phyloP scores from a whole-genome alignment of 768 basidiomycete genomes.

The Rhizopogon sp. region DNA sequence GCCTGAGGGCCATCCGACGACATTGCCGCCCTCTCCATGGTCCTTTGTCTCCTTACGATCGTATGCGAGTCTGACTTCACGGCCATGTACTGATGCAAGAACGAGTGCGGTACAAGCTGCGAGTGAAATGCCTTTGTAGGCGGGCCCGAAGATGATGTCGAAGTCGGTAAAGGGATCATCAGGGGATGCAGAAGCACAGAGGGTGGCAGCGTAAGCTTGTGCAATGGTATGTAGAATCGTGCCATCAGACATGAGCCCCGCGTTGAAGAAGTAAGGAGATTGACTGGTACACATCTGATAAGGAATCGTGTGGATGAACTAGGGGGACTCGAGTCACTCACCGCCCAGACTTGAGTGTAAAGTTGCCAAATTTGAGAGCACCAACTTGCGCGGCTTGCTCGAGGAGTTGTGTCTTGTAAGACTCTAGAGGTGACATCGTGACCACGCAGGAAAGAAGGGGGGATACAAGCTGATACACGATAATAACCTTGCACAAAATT shows the following conservation, averaged over 20 bases:
- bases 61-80: slow-evolving; percentile 79
- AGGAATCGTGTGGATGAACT: background rate
- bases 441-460: background rate
- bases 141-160: slow-evolving; percentile 92
- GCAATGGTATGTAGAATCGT: slow-evolving; percentile 74
- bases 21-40: slow-evolving; percentile 90
- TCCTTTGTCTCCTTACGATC: slow-evolving; percentile 95
- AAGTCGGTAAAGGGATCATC: slow-evolving; percentile 37
- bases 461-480: background rate
- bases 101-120: slow-evolving; percentile 80
- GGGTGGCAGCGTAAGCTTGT: slow-evolving; percentile 78
- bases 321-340: slow-evolving; percentile 31
- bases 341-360: slow-evolving; percentile 95
- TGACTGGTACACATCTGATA: slow-evolving; percentile 34
- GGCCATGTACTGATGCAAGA: slow-evolving; percentile 59
- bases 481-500: background rate
- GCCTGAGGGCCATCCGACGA: slow-evolving; percentile 82
- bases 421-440: slow-evolving; percentile 23
- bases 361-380: slow-evolving; percentile 86
- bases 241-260: slow-evolving; percentile 81
- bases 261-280: slow-evolving; percentile 98
- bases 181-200: slow-evolving; percentile 47
- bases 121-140: slow-evolving; percentile 95
- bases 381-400: slow-evolving; percentile 60
- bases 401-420: slow-evolving; percentile 64